Percentiles rank a stretch among this genome's conserved stretches.
phyloP scores from a whole-genome alignment of 352 stramenopile species.

The Phytopythium kandeliae region DNA sequence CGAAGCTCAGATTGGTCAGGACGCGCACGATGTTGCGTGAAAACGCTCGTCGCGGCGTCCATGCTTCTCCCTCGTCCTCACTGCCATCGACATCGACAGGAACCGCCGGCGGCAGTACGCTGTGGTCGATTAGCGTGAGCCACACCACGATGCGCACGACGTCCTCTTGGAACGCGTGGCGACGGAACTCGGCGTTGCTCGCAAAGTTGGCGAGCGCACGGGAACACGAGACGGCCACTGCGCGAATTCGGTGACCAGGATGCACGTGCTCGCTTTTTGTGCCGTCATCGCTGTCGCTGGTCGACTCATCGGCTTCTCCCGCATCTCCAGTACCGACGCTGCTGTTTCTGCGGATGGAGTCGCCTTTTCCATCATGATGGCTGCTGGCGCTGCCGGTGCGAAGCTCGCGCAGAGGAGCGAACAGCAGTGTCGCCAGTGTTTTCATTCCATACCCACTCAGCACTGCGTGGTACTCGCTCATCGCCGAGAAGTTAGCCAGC shows the following conservation, averaged over 20 bases:
- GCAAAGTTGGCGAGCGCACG: slow-evolving; percentile 67
- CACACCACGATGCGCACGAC: slow-evolving; percentile 48
- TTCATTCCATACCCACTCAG: slow-evolving; percentile 49
- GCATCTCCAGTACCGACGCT: too few species aligned
- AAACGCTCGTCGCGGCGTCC: slow-evolving; percentile 21
- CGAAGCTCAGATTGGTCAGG: slow-evolving; percentile 62
- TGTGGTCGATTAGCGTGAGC: slow-evolving; percentile 38
- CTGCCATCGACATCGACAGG: background rate
- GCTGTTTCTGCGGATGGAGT: background rate
- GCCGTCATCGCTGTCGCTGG: background rate
- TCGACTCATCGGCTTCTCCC: background rate
- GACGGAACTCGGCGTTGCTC: slow-evolving; percentile 47
- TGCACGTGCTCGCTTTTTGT: background rate
- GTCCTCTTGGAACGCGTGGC: slow-evolving; percentile 39
- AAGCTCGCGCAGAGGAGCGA: slow-evolving; percentile 37
- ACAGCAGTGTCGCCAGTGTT: slow-evolving; percentile 38
- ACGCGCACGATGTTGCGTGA: slow-evolving; percentile 53
- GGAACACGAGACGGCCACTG: slow-evolving; percentile 41
- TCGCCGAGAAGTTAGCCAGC: slow-evolving; percentile 61
- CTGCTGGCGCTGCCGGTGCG: too few species aligned
- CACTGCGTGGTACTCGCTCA: slow-evolving; percentile 51
- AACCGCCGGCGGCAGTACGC: background rate
- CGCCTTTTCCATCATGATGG: too few species aligned
- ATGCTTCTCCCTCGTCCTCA: background rate
- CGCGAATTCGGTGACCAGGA: slow-evolving; percentile 27